Conservation (phyloP, 768 basidiomycete genomes). For the Lentinula lateritia region DNA sequence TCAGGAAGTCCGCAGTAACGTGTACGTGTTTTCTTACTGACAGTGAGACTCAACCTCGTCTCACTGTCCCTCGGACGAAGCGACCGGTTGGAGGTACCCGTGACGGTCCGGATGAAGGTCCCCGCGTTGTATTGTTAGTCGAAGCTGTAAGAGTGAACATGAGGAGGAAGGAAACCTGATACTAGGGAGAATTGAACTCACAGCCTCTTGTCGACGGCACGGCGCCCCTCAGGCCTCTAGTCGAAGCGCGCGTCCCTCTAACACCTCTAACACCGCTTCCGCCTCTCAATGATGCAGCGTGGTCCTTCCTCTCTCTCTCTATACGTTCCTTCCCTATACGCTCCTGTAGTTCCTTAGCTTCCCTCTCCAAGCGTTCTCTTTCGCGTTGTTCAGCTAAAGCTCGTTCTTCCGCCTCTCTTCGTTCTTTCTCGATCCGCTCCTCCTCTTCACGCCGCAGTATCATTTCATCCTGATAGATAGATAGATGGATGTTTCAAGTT, state of each 20-base stretch:
- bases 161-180: neutral
- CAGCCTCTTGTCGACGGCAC: conserved; percentile 1
- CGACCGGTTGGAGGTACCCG: neutral
- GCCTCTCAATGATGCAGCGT: conserved; percentile 33
- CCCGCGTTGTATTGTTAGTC: neutral
- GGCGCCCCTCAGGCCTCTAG: conserved; percentile 43
- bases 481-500: neutral
- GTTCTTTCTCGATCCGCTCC: conserved; percentile 36
- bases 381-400: conserved; percentile 30
- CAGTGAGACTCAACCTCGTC: neutral
- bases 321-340: conserved; percentile 34
- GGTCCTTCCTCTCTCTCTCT: conserved; percentile 43
- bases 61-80: neutral
- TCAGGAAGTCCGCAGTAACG: too few species aligned
- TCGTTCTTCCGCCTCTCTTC: conserved; percentile 42
- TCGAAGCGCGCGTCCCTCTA: conserved; percentile 64
- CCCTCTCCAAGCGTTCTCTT: conserved; percentile 43
- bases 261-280: conserved; percentile 54
- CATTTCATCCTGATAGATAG: conserved; percentile 52
- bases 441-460: conserved; percentile 41
- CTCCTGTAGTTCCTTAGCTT: conserved; percentile 40
- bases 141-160: neutral
- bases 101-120: neutral
- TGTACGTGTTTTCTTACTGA: neutral
- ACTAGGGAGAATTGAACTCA: neutral